Evolutionary conservation across 2,329 filamentous ascomycete species (phyloP).

Genomic region (Aspergillus persii): DNA sequence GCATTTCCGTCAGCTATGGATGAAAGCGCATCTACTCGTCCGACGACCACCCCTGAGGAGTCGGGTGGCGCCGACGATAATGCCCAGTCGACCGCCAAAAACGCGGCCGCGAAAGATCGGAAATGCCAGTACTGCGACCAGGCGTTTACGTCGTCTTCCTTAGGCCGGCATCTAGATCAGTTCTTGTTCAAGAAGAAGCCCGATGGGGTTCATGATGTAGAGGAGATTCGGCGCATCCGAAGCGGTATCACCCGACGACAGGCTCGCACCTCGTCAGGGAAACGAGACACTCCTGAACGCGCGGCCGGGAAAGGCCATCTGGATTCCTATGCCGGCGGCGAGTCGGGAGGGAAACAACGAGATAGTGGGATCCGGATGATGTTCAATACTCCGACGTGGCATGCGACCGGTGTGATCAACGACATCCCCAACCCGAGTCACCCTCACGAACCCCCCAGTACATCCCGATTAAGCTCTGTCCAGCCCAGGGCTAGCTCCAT

Average conservation of each 20-base stretch:
- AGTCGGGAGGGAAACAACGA: constrained; percentile 36
- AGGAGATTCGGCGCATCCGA: constrained; percentile 79
- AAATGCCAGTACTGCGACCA: constrained; percentile 85
- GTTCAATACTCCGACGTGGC: constrained; percentile 68
- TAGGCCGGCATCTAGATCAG: constrained; percentile 89
- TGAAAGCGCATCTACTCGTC: constrained; percentile 21
- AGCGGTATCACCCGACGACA: constrained; percentile 85
- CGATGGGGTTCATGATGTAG: constrained; percentile 86
- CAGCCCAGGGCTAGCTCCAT: constrained; percentile 32
- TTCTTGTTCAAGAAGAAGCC: constrained; percentile 94
- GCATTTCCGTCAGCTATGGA: constrained; percentile 23
- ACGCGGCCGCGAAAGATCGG: constrained; percentile 72
- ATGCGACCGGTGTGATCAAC: constrained; percentile 74
- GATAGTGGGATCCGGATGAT: constrained; percentile 44
- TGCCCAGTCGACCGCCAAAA: constrained; percentile 31
- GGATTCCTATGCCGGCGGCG: constrained; percentile 32
- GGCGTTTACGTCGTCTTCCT: constrained; percentile 86
- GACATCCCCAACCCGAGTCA: constrained; percentile 60
- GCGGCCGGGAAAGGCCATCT: constrained; percentile 44
- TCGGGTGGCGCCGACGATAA: constrained; percentile 39
- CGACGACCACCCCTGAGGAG: constrained; percentile 38
- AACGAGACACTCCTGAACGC: constrained; percentile 62
- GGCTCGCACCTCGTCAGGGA: constrained; percentile 63
- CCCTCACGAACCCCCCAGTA: constrained; percentile 35
- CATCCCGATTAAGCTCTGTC: constrained; percentile 29